Base-by-base conservation (phyloP, 108 stramenopile genomes). In the Nannochloropsis gaditana region DNA sequence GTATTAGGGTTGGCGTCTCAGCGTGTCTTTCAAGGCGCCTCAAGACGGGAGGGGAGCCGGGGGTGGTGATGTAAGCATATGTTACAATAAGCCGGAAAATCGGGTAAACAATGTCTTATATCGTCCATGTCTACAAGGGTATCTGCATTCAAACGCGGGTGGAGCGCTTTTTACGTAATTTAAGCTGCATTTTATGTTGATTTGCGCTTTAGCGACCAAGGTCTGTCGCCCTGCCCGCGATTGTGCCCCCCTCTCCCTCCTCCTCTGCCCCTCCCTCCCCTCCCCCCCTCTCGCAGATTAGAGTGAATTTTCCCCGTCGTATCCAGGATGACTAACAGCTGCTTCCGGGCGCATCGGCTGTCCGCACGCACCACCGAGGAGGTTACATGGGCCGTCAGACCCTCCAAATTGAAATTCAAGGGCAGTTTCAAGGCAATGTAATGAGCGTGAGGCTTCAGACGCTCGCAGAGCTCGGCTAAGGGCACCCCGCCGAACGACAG, bases 191-290 rank as follows among this genome's bases (percentile, higher is more conserved):
- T 2, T 73, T 6, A 73, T n/a, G 59, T 73, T 73, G 2, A 2
- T n/a, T 73, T 73, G 59, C 59, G 59, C n/a, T 73, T 73, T n/a
- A 73, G n/a, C n/a, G 59, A n/a, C 59, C 59, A 73, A 73, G 59
- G 59, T 4, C n/a, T 6, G 19, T n/a, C 59, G 15, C 2, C 59
- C 59, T n/a, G 59, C n/a, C 59, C 59, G n/a, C 15, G 10, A 10
- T 15, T 15, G 11, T 50, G 47, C 15, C 59, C 59, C 8, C 59
- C 59, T 5, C 59, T 3, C 8, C 59, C 59, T 73, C n/a, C 59
- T n/a, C 59, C 59, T 73, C 47, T 10, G 10, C 59, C 59, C n/a
- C 59, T 3, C n/a, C 59, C 8, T 73, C 59, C 59, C n/a, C 59
- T n/a, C n/a, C n/a, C 8, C 3, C 8, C 59, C n/a, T n/a, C 19